These are phyloP conservation scores for Craspedostauros australis DNA, from an alignment of 108 stramenopile genomes.

Conservation along the genomic window DNA sequence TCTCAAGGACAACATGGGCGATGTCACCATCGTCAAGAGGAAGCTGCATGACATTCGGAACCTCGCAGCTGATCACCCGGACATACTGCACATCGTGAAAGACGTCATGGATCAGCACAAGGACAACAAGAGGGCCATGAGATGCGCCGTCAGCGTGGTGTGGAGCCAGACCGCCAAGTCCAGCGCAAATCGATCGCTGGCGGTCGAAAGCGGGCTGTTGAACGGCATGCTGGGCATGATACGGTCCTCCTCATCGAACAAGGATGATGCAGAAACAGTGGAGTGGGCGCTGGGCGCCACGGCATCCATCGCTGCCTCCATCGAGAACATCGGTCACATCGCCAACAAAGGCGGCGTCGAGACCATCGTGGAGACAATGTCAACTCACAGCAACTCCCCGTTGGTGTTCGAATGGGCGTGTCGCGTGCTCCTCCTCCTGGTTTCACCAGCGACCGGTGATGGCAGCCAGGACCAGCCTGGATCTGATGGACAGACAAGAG, in stretches of 20 bases:
- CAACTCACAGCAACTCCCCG: slow-evolving; percentile 7
- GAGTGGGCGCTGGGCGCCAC: slow-evolving; percentile 29
- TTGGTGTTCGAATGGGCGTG: slow-evolving; percentile 35
- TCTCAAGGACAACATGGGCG: slow-evolving; percentile 3
- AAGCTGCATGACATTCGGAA: slow-evolving; percentile 28
- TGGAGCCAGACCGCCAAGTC: slow-evolving; percentile 16
- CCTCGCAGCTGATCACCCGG: slow-evolving; percentile 12
- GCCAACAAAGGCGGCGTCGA: slow-evolving; percentile 15
- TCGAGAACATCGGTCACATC: slow-evolving; percentile 11
- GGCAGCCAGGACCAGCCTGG: background rate
- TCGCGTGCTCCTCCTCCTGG: slow-evolving; percentile 15
- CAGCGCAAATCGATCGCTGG: slow-evolving; percentile 5
- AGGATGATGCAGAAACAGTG: slow-evolving; percentile 14
- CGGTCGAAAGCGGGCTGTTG: slow-evolving; percentile 12
- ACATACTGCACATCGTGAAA: slow-evolving; percentile 12
- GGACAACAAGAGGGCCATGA: slow-evolving; percentile 9
- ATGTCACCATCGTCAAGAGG: slow-evolving; percentile 3
- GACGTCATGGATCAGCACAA: slow-evolving; percentile 20
- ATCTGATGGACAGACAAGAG: too few relatives aligned
- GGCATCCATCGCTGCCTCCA: slow-evolving; percentile 8
- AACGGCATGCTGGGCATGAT: slow-evolving; percentile 16
- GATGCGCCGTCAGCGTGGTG: slow-evolving; percentile 14
- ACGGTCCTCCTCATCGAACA: background rate
- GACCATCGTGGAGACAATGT: slow-evolving; percentile 9
- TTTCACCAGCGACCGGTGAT: slow-evolving; percentile 1